Percentiles rank a stretch among this genome's conserved stretches.
These are phyloP conservation scores for Olyra latifolia DNA, from an alignment of 176 grass and related monocot species.

Conservation along the genomic window DNA sequence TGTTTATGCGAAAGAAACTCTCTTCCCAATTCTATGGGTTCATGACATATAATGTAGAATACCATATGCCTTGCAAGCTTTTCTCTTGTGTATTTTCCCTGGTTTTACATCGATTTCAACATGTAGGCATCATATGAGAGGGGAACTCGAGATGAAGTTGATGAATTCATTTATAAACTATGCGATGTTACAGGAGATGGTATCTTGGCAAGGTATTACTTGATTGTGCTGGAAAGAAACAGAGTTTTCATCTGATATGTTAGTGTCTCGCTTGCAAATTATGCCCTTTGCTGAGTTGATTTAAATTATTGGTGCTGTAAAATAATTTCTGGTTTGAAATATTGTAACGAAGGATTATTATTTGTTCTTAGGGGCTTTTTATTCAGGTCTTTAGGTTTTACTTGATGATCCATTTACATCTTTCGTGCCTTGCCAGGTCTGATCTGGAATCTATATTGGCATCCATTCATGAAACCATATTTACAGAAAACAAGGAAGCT, in stretches of 20 bases:
- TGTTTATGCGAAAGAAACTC: neutral
- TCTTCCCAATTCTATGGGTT: neutral
- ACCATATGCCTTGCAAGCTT: neutral
- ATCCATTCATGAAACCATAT: conserved; percentile 72
- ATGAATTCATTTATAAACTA: conserved; percentile 72
- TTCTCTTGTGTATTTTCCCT: conserved; percentile 3
- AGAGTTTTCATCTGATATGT: neutral
- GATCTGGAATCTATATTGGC: conserved; percentile 76
- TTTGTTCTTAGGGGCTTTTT: neutral
- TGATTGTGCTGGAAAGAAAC: conserved; percentile 8
- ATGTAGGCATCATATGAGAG: conserved; percentile 77
- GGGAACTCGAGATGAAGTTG: conserved; percentile 75
- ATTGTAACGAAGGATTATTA: neutral
- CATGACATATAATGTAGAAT: neutral
- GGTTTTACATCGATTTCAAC: neutral
- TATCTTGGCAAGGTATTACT: conserved; percentile 59
- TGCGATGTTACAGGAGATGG: conserved; percentile 78
- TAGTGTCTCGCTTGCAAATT: neutral
- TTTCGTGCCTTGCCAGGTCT: conserved; percentile 56
- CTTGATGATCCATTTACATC: conserved; percentile 21
- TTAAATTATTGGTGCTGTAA: neutral
- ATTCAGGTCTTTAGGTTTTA: neutral
- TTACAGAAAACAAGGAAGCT: conserved; percentile 51
- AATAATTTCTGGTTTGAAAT: neutral
- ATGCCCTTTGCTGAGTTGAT: neutral